Evolutionary conservation across 1,139 yeast genomes (phyloP).

Genomic region (Yamadazyma spencermartinsiae): DNA sequence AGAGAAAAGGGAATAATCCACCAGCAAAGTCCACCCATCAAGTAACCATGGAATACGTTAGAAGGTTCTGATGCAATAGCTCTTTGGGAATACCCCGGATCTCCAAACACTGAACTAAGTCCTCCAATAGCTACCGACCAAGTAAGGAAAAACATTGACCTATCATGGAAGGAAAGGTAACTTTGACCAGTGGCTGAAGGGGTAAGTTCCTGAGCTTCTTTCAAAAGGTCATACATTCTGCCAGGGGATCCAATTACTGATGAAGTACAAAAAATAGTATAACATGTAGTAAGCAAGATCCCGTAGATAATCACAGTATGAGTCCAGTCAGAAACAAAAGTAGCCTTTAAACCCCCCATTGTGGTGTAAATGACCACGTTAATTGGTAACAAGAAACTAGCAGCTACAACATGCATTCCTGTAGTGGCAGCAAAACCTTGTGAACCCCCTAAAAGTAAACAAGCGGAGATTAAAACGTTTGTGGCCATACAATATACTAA

Average conservation of each 20-base stretch:
- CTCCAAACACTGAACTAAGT: constrained; percentile 38
- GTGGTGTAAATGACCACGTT: constrained; percentile 51
- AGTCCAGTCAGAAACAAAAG: constrained; percentile 47
- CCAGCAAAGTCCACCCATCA: constrained; percentile 44
- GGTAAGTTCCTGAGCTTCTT: constrained; percentile 16
- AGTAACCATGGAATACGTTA: constrained; percentile 34
- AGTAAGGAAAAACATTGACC: constrained; percentile 18
- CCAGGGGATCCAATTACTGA: constrained; percentile 47
- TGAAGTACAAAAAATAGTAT: constrained; percentile 38
- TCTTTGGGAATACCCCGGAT: constrained; percentile 41
- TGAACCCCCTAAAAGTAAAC: constrained; percentile 19
- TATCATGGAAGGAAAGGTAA: constrained; percentile 16
- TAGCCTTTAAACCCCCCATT: constrained; percentile 48
- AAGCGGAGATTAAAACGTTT: constrained; percentile 18
- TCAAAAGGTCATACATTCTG: constrained; percentile 45
- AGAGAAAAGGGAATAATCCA: constrained; percentile 36
- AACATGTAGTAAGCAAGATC: constrained; percentile 37
- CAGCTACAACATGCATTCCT: constrained; percentile 21
- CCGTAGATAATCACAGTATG: constrained; percentile 41
- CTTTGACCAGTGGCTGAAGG: constrained; percentile 16
- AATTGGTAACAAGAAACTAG: constrained; percentile 44
- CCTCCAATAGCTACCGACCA: constrained; percentile 34
- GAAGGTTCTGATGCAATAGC: constrained; percentile 42
- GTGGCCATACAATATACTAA: constrained; percentile 18
- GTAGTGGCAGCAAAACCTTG: constrained; percentile 19